Conservation (phyloP, 2,329 filamentous ascomycete genomes). For the Mariannaea sp. region DNA sequence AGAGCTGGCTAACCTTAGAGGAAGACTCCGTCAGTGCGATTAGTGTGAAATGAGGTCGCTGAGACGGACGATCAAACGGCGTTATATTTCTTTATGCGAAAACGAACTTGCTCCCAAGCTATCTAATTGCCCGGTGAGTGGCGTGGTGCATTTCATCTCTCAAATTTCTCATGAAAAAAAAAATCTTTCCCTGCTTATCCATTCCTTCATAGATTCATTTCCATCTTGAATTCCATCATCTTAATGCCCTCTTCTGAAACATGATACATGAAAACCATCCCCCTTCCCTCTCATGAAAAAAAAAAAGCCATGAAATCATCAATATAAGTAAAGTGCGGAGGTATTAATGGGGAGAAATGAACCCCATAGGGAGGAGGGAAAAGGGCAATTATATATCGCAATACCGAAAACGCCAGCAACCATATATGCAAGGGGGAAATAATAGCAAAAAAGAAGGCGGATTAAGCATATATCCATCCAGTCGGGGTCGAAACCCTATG, state of each 20-base stretch:
- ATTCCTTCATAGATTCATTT: slow-evolving; percentile 10
- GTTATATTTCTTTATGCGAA: slow-evolving; percentile 18
- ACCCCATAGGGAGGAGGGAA: background rate
- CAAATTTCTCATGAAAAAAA: slow-evolving; percentile 30
- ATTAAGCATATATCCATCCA: slow-evolving; percentile 28
- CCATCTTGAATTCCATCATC: slow-evolving; percentile 25
- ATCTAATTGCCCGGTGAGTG: slow-evolving; percentile 19
- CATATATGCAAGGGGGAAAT: slow-evolving; percentile 32
- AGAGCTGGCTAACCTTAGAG: no score
- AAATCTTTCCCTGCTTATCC: slow-evolving; percentile 24
- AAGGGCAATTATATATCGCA: slow-evolving; percentile 27
- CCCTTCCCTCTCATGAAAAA: slow-evolving; percentile 15
- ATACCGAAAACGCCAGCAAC: slow-evolving; percentile 34
- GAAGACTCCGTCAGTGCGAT: no score
- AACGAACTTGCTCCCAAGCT: slow-evolving; percentile 20
- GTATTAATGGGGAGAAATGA: slow-evolving; percentile 13
- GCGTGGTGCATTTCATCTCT: slow-evolving; percentile 28
- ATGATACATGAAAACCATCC: slow-evolving; percentile 21
- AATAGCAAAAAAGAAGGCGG: slow-evolving; percentile 22
- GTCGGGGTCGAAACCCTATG: slow-evolving; percentile 26
- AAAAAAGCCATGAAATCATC: slow-evolving; percentile 18
- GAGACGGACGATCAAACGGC: background rate
- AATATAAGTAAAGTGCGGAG: slow-evolving; percentile 9
- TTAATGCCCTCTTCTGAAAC: slow-evolving; percentile 28
- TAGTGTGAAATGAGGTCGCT: background rate